phyloP scores from a whole-genome alignment of 176 grass and related monocot species.

The Raddia distichophylla region DNA sequence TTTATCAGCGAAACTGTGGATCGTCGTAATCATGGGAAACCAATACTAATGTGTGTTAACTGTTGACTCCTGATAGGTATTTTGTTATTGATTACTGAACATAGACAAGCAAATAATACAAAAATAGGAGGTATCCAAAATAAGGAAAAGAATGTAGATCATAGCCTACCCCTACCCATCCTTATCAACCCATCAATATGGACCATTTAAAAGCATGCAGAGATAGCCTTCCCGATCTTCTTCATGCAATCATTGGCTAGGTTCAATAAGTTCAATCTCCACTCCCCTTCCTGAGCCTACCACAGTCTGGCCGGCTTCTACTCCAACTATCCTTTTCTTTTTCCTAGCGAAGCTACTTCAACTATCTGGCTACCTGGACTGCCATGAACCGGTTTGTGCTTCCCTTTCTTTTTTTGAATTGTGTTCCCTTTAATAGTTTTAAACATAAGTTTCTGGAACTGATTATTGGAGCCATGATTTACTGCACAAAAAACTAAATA shows the following conservation, averaged over 20 bases:
- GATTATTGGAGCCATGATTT: neutral
- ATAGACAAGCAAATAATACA: neutral
- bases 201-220: conserved; percentile 4
- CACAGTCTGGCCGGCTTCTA: neutral
- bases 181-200: neutral
- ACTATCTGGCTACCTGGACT: neutral
- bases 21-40: neutral
- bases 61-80: neutral
- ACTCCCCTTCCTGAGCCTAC: neutral
- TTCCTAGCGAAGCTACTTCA: neutral
- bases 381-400: conserved; percentile 36
- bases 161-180: conserved; percentile 8
- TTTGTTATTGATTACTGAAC: conserved; percentile 8
- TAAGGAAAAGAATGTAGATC: neutral
- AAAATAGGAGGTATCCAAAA: neutral
- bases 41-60: neutral
- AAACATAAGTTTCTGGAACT: neutral
- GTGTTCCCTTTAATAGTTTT: neutral
- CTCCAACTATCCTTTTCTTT: neutral
- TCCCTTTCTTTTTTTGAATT: conserved; percentile 12
- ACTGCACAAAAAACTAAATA: neutral
- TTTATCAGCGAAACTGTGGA: neutral
- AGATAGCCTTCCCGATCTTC: neutral
- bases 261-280: conserved; percentile 19
- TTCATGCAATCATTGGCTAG: conserved; percentile 24